Conservation (phyloP, 176 grass and related monocot genomes). For the Cymbopogon citratus region DNA sequence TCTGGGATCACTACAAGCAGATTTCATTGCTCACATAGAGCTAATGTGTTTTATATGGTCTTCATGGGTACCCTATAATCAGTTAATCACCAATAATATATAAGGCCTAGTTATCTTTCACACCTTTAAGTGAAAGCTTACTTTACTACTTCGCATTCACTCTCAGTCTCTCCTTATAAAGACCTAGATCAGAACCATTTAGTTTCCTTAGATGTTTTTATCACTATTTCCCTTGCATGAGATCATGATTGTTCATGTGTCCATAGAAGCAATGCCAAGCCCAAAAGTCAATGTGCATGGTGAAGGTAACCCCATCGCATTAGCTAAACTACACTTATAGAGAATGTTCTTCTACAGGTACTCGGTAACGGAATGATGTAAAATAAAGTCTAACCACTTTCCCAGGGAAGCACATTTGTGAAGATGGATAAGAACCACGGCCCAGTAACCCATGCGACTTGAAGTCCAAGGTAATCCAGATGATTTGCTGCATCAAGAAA, state of each 20-base stretch:
- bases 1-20: not conserved
- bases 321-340: not conserved
- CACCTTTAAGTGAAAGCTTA: not conserved
- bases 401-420: slow-evolving; percentile 99
- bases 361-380: slow-evolving; percentile 13
- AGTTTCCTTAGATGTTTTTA: not conserved
- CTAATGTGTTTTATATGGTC: not conserved
- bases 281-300: not conserved
- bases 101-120: not conserved
- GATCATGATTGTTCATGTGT: not conserved
- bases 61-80: not conserved
- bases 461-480: slow-evolving; percentile 85
- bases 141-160: not conserved
- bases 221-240: slow-evolving; percentile 7
- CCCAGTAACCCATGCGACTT: slow-evolving; percentile 96
- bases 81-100: no score
- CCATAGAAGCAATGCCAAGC: not conserved
- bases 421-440: slow-evolving; percentile 99
- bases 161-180: not conserved
- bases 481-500: slow-evolving; percentile 80
- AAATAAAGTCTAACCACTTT: slow-evolving; percentile 86
- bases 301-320: not conserved
- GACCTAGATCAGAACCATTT: not conserved
- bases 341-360: slow-evolving; percentile 29
- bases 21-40: not conserved